Base-by-base conservation (phyloP, 2,329 filamentous ascomycete species). In the Dactylellina cionopaga region DNA sequence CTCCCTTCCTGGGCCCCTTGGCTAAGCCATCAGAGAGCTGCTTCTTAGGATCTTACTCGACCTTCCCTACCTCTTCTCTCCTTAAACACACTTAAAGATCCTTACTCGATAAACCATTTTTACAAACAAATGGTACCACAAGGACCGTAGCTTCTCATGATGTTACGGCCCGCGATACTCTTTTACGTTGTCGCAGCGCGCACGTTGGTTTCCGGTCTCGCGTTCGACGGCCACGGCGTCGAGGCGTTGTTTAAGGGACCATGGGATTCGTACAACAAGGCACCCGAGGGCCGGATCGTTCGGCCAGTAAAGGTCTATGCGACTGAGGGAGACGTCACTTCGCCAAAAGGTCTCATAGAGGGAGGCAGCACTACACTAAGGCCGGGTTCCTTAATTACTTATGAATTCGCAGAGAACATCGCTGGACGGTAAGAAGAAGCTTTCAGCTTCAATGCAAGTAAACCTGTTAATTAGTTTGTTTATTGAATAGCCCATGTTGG, bases 351-450 rank as follows among this genome's bases (percentile, higher is more conserved):
- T 1, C 56, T 66, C 15, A 55, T 47, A 1, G 22, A 47, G 5
- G 71, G 68, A 9, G 51, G 64, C 4, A 75, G 75, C 13, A 75
- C 79, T 17, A 65, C 77, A 3, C 77, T 80, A 66, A 80, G 76
- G 4, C 75, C 76, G 3, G 78, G 79, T 17, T 80, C 79, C 11
- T 74, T 79, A 43, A 74, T 82, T 62, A 82, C 80, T 4, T 78
- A 81, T 46, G 80, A 81, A 58, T 83, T 83, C 66, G 77, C 72
- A 3, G 79, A 83, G 76, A 82, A 83, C 59, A 81, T 81, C 68
- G 79, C 77, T 44, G 81, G 81, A 49, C 77, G 80, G 81, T 82
- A 76, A 52, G 78, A 22, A 27, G 7, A 11, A 33, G 4, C 11
- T 22, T 22, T 1, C 19, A 25, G n/a, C n/a, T 27, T 27, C 10